Conservation (phyloP, 2,329 filamentous ascomycete genomes). For the Cyanodermella asteris region DNA sequence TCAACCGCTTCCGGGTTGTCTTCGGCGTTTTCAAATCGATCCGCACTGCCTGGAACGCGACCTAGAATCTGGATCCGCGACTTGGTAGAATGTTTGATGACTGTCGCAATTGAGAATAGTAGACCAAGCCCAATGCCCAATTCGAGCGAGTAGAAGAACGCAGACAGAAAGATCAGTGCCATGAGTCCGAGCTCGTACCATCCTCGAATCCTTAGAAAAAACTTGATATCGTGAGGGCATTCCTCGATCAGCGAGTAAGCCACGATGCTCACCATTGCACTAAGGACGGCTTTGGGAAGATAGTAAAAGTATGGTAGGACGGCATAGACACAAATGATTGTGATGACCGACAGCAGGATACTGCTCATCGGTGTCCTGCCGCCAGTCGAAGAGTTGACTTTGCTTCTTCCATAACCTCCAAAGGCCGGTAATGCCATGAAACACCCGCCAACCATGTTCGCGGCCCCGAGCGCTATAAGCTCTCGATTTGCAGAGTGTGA, state of each 20-base stretch:
- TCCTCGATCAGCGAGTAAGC: slow-evolving; percentile 91
- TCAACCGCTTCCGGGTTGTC: slow-evolving; percentile 52
- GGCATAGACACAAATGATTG: slow-evolving; percentile 58
- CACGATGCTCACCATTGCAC: slow-evolving; percentile 83
- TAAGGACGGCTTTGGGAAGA: slow-evolving; percentile 88
- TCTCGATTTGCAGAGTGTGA: slow-evolving; percentile 79
- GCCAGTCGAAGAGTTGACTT: slow-evolving; percentile 81
- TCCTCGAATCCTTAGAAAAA: slow-evolving; percentile 69
- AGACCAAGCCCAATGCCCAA: slow-evolving; percentile 88
- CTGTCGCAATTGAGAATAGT: slow-evolving; percentile 67
- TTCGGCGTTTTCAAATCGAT: slow-evolving; percentile 70
- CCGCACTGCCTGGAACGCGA: slow-evolving; percentile 54
- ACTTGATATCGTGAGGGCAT: slow-evolving; percentile 73
- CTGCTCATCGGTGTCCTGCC: slow-evolving; percentile 87
- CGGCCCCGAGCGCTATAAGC: slow-evolving; percentile 71
- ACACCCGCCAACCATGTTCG: slow-evolving; percentile 75
- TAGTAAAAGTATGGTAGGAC: slow-evolving; percentile 85
- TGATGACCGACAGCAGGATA: slow-evolving; percentile 63
- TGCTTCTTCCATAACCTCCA: slow-evolving; percentile 87
- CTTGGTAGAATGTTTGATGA: slow-evolving; percentile 75
- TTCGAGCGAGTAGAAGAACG: slow-evolving; percentile 86
- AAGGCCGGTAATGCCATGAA: slow-evolving; percentile 89
- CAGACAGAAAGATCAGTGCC: slow-evolving; percentile 72
- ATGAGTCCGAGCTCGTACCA: slow-evolving; percentile 76
- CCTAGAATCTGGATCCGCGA: slow-evolving; percentile 92